Evolutionary conservation across 2,329 filamentous ascomycete species (phyloP), one percentile per base, ranked within the genome.

Genomic region (Cryphonectria parasitica): DNA sequence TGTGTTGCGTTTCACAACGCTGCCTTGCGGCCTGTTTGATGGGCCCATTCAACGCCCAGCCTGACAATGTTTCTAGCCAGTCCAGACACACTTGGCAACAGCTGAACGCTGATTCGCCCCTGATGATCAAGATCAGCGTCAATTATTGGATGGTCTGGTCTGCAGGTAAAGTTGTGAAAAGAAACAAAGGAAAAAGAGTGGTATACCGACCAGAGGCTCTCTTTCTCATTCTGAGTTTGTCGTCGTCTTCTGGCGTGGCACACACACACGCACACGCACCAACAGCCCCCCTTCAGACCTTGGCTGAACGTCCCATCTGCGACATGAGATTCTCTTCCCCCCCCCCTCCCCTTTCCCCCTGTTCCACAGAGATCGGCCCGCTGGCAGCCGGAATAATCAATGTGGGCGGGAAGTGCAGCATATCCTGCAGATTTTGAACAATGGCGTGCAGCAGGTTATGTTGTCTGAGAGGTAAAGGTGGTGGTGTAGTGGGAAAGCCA

Each of bases 331-430:
- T 22, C 19, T 2, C 25, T 3, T 11, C 36, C 2, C 36, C 7
- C 13, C 54, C 54, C n/a, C n/a, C 25, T 6, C 49, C 25, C 13
- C 36, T 39, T 39, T 10, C 8, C n/a, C 54, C 54, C 52, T 58
- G 54, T 58, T 58, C 54, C 54, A 58, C 54, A 58, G 28, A 28
- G 54, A 31, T 58, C 58, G 34, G 58, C 25, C 58, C 58, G 58
- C 58, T 58, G 54, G 54, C 25, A 58, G 28, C 54, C 54, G 54
- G 54, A 58, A 58, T 31, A 25, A 58, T 58, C 15, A 17, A 15
- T 39, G 34, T 34, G 34, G 19, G 58, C 31, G 58, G 58, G 19
- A 31, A 61, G 34, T 19, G 34, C 58, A 61, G 34, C 2, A 22
- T 25, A 34, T 61, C 58, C 58, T 61, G 58, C 58, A 61, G 17